Evolutionary conservation across 805 yeast species (phyloP).

Genomic region (Jamesozyma jinghongensis): DNA sequence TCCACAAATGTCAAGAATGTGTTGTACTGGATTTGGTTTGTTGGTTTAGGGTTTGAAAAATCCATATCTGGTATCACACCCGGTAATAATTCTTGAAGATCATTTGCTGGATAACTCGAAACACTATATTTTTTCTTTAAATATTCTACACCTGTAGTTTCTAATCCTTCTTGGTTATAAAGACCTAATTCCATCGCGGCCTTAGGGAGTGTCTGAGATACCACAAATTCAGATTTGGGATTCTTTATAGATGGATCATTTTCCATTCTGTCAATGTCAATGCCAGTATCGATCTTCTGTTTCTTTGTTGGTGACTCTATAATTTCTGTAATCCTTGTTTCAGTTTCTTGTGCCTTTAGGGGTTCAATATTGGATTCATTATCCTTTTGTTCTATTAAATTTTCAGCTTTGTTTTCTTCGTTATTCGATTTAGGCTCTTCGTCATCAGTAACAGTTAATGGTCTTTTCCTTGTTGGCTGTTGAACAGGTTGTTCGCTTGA

Average conservation of each 20-base stretch:
- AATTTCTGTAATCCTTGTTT: slow-evolving; percentile 5
- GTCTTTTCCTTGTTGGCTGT: not conserved
- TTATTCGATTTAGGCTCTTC: not conserved
- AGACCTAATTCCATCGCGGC: slow-evolving; percentile 58
- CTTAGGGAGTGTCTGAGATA: slow-evolving; percentile 57
- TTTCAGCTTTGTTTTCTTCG: slow-evolving; percentile 2
- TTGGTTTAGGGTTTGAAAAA: slow-evolving; percentile 71
- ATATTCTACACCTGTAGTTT: slow-evolving; percentile 64
- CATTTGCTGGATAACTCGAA: slow-evolving; percentile 77
- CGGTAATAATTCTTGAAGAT: slow-evolving; percentile 66
- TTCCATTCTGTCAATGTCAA: slow-evolving; percentile 28
- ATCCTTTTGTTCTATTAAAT: not conserved
- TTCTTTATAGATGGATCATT: slow-evolving; percentile 55
- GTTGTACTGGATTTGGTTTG: slow-evolving; percentile 85
- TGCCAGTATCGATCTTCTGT: slow-evolving; percentile 7
- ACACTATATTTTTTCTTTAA: slow-evolving; percentile 74
- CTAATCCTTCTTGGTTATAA: slow-evolving; percentile 55
- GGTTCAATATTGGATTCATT: not conserved
- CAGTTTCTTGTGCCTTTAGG: not conserved
- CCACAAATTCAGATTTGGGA: slow-evolving; percentile 69
- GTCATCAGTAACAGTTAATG: not conserved
- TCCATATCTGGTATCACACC: slow-evolving; percentile 85
- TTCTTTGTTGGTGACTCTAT: slow-evolving; percentile 14
- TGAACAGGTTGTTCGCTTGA: not conserved
- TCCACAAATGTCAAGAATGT: slow-evolving; percentile 83